Percentiles rank a stretch among this genome's conserved stretches.
Conservation (phyloP, 495 filamentous ascomycete species). For the Thermochaetoides thermophila region DNA sequence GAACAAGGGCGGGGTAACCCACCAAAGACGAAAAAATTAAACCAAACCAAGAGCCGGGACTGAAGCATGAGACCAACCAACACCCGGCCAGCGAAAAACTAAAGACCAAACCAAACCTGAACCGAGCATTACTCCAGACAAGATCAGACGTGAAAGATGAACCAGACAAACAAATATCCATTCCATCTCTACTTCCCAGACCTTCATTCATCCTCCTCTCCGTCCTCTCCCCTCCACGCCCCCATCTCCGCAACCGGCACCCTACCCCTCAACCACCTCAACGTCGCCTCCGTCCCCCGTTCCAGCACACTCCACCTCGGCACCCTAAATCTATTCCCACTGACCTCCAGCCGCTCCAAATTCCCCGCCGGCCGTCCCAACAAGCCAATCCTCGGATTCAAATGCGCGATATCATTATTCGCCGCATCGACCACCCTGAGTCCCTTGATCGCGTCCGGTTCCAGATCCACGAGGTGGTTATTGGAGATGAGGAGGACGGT, state of each 20-base stretch:
- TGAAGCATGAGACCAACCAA: too few species aligned
- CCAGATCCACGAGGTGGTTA: constrained; percentile 57
- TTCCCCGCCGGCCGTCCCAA: constrained; percentile 22
- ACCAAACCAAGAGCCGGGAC: too few species aligned
- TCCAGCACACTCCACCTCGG: constrained; percentile 77
- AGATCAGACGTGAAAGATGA: too few species aligned
- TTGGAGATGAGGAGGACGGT: constrained; percentile 54
- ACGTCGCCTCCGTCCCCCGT: constrained; percentile 74
- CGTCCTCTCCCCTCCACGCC: constrained; percentile 28
- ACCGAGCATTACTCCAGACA: too few species aligned
- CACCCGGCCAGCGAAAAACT: too few species aligned
- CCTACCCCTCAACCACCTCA: constrained; percentile 67
- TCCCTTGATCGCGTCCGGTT: constrained; percentile 59
- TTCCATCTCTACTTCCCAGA: too few species aligned
- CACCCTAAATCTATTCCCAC: constrained; percentile 70
- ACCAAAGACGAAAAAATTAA: too few species aligned
- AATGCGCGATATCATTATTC: constrained; percentile 64
- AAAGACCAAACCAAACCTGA: too few species aligned
- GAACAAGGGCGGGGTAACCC: too few species aligned
- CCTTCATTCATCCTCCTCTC: constrained; percentile 19
- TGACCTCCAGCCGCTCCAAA: constrained; percentile 44
- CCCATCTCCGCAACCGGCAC: constrained; percentile 53
- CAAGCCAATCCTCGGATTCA: constrained; percentile 68
- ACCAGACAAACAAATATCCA: too few species aligned
- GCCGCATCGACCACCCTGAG: constrained; percentile 60